These are phyloP conservation scores for Monilinia fructigena DNA, from an alignment of 2,329 filamentous ascomycete genomes.

Conservation along the genomic window DNA sequence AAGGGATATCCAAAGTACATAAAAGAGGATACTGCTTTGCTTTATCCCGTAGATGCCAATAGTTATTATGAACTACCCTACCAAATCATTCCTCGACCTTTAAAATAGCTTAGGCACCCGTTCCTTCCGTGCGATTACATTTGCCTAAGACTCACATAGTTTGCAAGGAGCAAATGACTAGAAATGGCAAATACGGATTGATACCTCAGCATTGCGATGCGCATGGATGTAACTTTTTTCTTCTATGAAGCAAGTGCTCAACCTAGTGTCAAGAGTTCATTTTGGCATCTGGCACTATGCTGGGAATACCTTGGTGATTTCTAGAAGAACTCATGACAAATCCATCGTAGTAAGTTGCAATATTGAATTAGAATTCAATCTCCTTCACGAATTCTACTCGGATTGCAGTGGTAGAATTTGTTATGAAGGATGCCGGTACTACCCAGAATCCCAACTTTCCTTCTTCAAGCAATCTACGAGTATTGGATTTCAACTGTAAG, in stretches of 20 bases:
- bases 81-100: background rate
- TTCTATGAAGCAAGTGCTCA: slow-evolving; percentile 1
- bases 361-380: background rate
- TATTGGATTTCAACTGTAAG: background rate
- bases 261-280: background rate
- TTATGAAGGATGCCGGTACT: background rate
- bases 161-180: background rate
- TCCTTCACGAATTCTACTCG: background rate
- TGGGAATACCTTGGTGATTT: background rate
- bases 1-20: background rate
- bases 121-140: background rate
- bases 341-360: background rate
- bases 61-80: background rate
- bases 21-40: slow-evolving; percentile 5
- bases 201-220: background rate
- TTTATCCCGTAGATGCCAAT: background rate
- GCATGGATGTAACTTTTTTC: background rate
- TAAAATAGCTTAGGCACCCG: background rate
- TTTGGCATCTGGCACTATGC: background rate
- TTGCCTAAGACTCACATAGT: background rate
- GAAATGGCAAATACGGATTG: background rate
- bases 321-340: background rate
- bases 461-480: background rate
- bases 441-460: too few species aligned
- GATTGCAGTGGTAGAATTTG: background rate